Evolutionary conservation across 2,329 filamentous ascomycete species (phyloP).

Genomic region (Calonectria pauciramosa): DNA sequence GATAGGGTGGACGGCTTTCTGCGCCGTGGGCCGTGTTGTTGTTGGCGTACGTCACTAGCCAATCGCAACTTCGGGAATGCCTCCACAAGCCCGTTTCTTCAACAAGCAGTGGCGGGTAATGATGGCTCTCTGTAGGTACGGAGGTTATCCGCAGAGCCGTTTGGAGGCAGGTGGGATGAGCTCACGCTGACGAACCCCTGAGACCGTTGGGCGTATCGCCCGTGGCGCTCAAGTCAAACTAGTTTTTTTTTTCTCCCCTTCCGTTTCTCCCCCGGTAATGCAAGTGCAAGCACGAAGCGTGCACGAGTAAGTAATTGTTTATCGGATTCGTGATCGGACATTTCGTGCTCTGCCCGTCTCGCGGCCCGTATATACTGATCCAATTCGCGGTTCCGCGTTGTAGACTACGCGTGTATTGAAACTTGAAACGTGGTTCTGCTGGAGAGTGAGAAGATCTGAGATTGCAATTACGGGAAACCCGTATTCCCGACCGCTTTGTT

Average conservation of each 20-base stretch:
- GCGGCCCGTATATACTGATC: background rate
- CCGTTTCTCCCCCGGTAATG: background rate
- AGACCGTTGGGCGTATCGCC: slow-evolving; percentile 9
- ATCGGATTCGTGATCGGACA: background rate
- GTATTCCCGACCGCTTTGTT: slow-evolving; percentile 11
- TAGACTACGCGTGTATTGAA: background rate
- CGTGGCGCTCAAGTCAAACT: slow-evolving; percentile 6
- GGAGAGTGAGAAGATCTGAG: slow-evolving; percentile 5
- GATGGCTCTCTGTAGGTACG: background rate
- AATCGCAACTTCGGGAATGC: slow-evolving; percentile 18
- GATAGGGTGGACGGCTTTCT: slow-evolving; percentile 34
- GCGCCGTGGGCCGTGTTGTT: slow-evolving; percentile 26
- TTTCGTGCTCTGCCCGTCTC: background rate
- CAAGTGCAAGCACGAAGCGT: background rate
- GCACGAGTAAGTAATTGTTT: background rate
- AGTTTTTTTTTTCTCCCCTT: background rate
- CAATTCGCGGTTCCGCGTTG: background rate
- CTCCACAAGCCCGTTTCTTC: slow-evolving; percentile 16
- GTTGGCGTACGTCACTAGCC: background rate
- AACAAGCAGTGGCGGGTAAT: slow-evolving; percentile 9
- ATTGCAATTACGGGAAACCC: slow-evolving; percentile 14
- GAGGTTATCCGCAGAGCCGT: slow-evolving; percentile 12
- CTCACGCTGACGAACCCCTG: slow-evolving; percentile 14
- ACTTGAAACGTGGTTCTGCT: slow-evolving; percentile 17
- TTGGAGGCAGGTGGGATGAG: slow-evolving; percentile 4